These are phyloP conservation scores for Ramularia collo-cygni DNA, from an alignment of 2,329 filamentous ascomycete species.

Conservation along the genomic window DNA sequence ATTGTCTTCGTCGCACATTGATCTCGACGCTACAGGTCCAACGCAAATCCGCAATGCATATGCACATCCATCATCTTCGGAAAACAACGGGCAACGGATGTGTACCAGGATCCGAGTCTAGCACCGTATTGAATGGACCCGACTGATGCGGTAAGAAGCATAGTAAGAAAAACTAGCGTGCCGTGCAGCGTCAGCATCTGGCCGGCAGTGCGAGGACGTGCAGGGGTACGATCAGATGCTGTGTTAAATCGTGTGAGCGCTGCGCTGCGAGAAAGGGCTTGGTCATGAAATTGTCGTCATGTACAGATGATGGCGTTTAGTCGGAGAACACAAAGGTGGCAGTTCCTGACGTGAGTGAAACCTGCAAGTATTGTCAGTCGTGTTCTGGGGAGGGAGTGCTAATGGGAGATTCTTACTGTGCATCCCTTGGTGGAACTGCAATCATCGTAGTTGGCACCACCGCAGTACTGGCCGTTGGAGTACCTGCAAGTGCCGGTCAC, in stretches of 20 bases:
- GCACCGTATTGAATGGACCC: conserved; percentile 9
- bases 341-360: conserved; percentile 43
- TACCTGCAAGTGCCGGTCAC: conserved; percentile 58
- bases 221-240: conserved; percentile 16
- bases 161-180: conserved; percentile 12
- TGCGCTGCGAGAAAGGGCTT: conserved; percentile 4
- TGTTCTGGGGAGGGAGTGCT: neutral
- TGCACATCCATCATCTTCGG: conserved; percentile 13
- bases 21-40: conserved; percentile 8
- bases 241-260: conserved; percentile 3
- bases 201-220: conserved; percentile 18
- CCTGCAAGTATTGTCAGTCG: conserved; percentile 31
- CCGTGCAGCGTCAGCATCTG: conserved; percentile 18
- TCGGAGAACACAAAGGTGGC: conserved; percentile 42
- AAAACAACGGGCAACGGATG: conserved; percentile 9
- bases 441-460: conserved; percentile 38
- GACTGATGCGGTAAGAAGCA: conserved; percentile 12
- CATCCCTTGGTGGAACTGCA: conserved; percentile 57
- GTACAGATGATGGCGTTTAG: conserved; percentile 18
- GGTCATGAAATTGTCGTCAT: conserved; percentile 16
- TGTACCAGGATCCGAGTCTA: conserved; percentile 6
- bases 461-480: conserved; percentile 56
- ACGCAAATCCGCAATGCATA: conserved; percentile 20
- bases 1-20: conserved; percentile 7
- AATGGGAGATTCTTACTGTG: conserved; percentile 60